Percentiles rank a stretch among this genome's conserved stretches.
These are phyloP conservation scores for Narthecium ossifragum DNA, from an alignment of 106 monocot species.

Conservation along the genomic window DNA sequence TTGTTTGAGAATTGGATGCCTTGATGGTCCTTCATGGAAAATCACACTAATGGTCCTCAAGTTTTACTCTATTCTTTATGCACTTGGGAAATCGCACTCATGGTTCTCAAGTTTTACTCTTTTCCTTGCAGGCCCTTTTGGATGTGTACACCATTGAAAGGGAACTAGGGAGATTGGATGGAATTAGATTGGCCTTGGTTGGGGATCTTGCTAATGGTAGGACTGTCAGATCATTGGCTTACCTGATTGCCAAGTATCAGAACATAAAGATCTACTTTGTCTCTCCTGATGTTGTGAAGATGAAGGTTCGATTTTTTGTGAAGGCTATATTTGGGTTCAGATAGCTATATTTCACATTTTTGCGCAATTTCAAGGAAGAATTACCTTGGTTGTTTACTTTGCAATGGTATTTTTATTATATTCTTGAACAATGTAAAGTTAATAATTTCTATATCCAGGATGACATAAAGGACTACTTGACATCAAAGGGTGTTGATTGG, in stretches of 20 bases:
- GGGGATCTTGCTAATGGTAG: conserved; percentile 99
- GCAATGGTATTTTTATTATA: no score
- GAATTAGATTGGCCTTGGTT: conserved; percentile 79
- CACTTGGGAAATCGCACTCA: background rate
- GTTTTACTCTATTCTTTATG: no score
- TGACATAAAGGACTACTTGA: conserved; percentile 91
- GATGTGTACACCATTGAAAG: conserved; percentile 96
- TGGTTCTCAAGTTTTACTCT: background rate
- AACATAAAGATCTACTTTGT: conserved; percentile 88
- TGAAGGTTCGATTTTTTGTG: conserved; percentile 61
- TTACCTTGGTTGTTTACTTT: no score
- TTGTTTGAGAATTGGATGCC: no score
- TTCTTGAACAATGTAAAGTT: background rate
- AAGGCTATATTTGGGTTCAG: no score
- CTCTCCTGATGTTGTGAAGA: conserved; percentile 94
- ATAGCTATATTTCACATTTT: no score
- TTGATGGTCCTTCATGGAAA: no score
- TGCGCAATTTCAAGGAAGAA: no score
- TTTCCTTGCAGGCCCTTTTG: conserved; percentile 64
- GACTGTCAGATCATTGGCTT: conserved; percentile 89
- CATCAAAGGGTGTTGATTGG: conserved; percentile 74
- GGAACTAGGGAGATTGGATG: conserved; percentile 90
- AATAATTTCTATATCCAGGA: conserved; percentile 39
- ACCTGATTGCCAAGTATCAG: conserved; percentile 80
- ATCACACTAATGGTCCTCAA: no score